Evolutionary conservation across 1,139 yeast genomes (phyloP).

Genomic region (Scheffersomyces illinoinensis): DNA sequence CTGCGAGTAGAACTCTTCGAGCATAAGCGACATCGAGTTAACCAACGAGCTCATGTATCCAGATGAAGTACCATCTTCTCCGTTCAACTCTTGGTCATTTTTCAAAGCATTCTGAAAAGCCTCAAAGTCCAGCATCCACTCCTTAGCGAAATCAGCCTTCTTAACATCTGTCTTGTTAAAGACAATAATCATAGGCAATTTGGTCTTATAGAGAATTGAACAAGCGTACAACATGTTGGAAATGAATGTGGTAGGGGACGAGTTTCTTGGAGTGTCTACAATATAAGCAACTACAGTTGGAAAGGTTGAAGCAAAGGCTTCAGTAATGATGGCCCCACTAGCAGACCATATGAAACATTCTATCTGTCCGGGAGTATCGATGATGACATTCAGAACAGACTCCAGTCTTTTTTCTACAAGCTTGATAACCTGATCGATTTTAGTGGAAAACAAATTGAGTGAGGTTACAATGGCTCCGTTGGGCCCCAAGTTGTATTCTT

Average conservation of each 20-base stretch:
- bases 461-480: slow-evolving; percentile 98
- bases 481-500: slow-evolving; percentile 88
- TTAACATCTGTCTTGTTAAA: slow-evolving; percentile 93
- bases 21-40: slow-evolving; percentile 92
- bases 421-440: slow-evolving; percentile 90
- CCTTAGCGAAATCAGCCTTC: slow-evolving; percentile 83
- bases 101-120: slow-evolving; percentile 78
- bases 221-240: slow-evolving; percentile 98
- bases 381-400: slow-evolving; percentile 66
- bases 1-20: slow-evolving; percentile 94
- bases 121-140: slow-evolving; percentile 98
- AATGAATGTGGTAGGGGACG: slow-evolving; percentile 95
- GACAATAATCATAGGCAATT: slow-evolving; percentile 94
- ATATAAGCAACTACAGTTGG: slow-evolving; percentile 96
- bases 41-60: slow-evolving; percentile 95
- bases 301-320: slow-evolving; percentile 92
- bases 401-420: slow-evolving; percentile 81
- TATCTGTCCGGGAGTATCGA: slow-evolving; percentile 98
- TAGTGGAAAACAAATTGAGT: slow-evolving; percentile 86
- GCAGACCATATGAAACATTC: slow-evolving; percentile 98
- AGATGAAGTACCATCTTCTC: slow-evolving; percentile 70
- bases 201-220: slow-evolving; percentile 92
- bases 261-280: slow-evolving; percentile 92
- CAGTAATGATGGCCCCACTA: slow-evolving; percentile 94
- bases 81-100: slow-evolving; percentile 61